Evolutionary conservation across 331 rosid species (phyloP), one percentile per base, ranked within the genome.

Genomic region (Telfairia occidentalis): DNA sequence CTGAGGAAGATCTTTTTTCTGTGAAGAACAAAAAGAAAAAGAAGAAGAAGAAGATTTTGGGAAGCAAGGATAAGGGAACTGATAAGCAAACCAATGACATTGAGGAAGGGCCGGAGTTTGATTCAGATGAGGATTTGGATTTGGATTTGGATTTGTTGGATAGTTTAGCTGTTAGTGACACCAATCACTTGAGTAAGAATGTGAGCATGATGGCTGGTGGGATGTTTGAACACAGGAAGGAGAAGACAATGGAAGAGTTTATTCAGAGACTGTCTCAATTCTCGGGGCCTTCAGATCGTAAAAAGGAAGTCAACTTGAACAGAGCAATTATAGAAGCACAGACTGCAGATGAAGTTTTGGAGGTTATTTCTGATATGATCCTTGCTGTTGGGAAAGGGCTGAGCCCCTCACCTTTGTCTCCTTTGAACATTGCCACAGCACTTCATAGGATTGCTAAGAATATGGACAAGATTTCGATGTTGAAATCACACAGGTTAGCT

Each of bases 401-500:
- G 77, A 91, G 89, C 76, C 98, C 98, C 42, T 94, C 97, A 0
- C 97, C 97, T 57, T 89, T 94, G 35, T 87, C 97, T 64, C 96
- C 98, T 57, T 80, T 94, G 79, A 94, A 94, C 84, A 85, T 94
- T 78, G 96, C 97, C 59, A 91, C 98, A 28, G 88, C 96, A 45
- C 94, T 94, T 82, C 98, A 94, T 81, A 86, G 98, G 48, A 89
- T 91, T 75, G 98, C 98, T 78, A 91, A 87, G 84, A 91, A 89
- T 74, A 91, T 94, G 98, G 98, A 94, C 81, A 87, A 84, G 76
- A 87, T 88, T 74, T 85, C 87, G 29, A 85, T 91, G 95, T 48
- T 74, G 80, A 80, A 81, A 80, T 85, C 97, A 29, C 90, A 85
- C 23, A 86, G 97, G 78, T 76, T 94, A 72, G 90, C 92, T 71